Conservation (phyloP, 2,329 filamentous ascomycete genomes). For the Colletotrichum falcatum region DNA sequence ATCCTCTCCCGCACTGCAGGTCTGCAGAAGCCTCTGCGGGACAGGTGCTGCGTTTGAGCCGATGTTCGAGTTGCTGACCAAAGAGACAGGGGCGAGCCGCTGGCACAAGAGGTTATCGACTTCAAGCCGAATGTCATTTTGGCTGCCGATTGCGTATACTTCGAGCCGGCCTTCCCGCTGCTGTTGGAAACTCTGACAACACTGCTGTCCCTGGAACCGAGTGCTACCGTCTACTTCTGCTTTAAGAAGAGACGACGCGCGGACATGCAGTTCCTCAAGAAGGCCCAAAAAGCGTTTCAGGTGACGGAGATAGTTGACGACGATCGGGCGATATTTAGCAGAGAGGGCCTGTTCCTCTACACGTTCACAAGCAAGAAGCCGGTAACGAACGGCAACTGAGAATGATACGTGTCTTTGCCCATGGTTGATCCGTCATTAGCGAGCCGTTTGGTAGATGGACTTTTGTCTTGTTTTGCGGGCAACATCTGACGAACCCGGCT, state of each 20-base stretch:
- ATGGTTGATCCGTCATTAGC: neutral
- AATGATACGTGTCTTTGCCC: conserved; percentile 1
- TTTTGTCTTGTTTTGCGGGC: neutral
- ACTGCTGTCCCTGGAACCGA: conserved; percentile 78
- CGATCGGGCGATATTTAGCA: conserved; percentile 67
- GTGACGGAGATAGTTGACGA: conserved; percentile 73
- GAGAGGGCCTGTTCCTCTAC: conserved; percentile 71
- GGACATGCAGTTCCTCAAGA: conserved; percentile 80
- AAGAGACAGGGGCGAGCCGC: conserved; percentile 67
- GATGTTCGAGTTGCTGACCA: conserved; percentile 32
- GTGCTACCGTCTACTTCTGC: conserved; percentile 80
- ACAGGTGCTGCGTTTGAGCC: conserved; percentile 8
- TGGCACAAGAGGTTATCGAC: conserved; percentile 64
- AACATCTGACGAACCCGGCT: neutral
- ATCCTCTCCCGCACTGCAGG: neutral
- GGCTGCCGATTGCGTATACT: conserved; percentile 98
- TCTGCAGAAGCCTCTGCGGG: neutral
- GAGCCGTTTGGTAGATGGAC: neutral
- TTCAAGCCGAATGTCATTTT: conserved; percentile 82
- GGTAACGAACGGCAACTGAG: conserved; percentile 1
- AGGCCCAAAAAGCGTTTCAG: conserved; percentile 74
- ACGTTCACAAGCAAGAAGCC: conserved; percentile 60
- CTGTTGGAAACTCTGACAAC: conserved; percentile 82
- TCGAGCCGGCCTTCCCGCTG: conserved; percentile 93
- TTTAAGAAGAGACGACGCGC: conserved; percentile 93